phyloP scores from a whole-genome alignment of 169 alveolate species.

The Plasmodium blacklocki region DNA sequence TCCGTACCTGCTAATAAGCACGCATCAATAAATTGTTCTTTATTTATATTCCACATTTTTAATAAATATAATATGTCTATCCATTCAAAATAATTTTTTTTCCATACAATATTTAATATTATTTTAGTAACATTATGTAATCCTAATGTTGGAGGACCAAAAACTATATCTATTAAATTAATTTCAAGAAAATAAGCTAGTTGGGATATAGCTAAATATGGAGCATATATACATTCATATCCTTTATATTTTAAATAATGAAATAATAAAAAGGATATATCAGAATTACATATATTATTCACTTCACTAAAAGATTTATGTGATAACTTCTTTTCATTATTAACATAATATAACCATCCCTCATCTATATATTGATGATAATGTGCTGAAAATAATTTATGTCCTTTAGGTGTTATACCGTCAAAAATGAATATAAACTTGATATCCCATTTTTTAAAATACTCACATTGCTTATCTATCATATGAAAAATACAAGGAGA shows the following conservation, averaged over 20 bases:
- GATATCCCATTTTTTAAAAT: constrained; percentile 39
- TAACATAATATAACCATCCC: constrained; percentile 63
- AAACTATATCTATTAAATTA: constrained; percentile 76
- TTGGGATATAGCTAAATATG: constrained; percentile 85
- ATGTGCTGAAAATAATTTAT: constrained; percentile 52
- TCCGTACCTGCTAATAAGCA: constrained; percentile 87
- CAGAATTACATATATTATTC: constrained; percentile 70
- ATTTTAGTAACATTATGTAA: constrained; percentile 80
- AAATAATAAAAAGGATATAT: constrained; percentile 78
- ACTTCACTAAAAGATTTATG: constrained; percentile 17
- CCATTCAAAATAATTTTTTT: constrained; percentile 71
- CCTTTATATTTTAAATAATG: constrained; percentile 78
- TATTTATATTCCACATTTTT: constrained; percentile 73
- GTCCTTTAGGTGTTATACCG: constrained; percentile 67
- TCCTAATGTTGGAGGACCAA: constrained; percentile 83
- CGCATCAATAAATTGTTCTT: constrained; percentile 81
- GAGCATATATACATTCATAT: constrained; percentile 80
- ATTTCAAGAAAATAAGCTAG: constrained; percentile 78
- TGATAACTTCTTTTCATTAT: constrained; percentile 36
- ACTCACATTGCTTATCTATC: constrained; percentile 68
- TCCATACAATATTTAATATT: constrained; percentile 42
- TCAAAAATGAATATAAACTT: constrained; percentile 65
- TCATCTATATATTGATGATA: constrained; percentile 42
- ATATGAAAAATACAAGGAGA: constrained; percentile 66
- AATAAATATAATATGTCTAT: constrained; percentile 79